Conservation (phyloP, 2,329 filamentous ascomycete genomes). For the Aspergillus puulaauensis region DNA sequence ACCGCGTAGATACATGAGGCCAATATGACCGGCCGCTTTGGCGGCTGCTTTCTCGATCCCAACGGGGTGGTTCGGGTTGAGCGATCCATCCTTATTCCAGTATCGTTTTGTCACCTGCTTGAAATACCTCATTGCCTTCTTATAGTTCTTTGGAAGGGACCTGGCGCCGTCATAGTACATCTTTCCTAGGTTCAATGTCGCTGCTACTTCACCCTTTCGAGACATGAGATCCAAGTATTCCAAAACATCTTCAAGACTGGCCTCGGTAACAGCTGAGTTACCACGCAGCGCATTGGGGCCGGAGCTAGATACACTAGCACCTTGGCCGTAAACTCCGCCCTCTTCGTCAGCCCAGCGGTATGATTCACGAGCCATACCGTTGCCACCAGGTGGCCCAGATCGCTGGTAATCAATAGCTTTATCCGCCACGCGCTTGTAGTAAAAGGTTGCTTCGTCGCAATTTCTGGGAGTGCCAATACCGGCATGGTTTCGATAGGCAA, state of each 20-base stretch:
- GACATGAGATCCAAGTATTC: slow-evolving; percentile 92
- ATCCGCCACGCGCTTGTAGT: slow-evolving; percentile 91
- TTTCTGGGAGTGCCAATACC: slow-evolving; percentile 83
- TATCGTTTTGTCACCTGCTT: slow-evolving; percentile 74
- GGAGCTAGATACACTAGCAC: slow-evolving; percentile 84
- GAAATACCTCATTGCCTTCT: slow-evolving; percentile 77
- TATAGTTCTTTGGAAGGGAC: slow-evolving; percentile 70
- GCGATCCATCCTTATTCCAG: slow-evolving; percentile 77
- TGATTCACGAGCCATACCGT: slow-evolving; percentile 71
- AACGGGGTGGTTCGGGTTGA: slow-evolving; percentile 66
- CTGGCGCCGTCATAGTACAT: slow-evolving; percentile 86
- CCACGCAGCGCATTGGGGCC: slow-evolving; percentile 77
- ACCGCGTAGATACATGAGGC: slow-evolving; percentile 84
- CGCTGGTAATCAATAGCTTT: slow-evolving; percentile 87
- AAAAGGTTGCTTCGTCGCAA: slow-evolving; percentile 80
- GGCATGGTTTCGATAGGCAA: slow-evolving; percentile 79
- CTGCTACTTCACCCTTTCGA: slow-evolving; percentile 83
- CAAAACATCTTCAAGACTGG: slow-evolving; percentile 86
- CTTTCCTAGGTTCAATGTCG: slow-evolving; percentile 80
- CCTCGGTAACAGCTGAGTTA: slow-evolving; percentile 73
- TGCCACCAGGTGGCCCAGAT: slow-evolving; percentile 86
- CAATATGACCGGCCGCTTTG: slow-evolving; percentile 83
- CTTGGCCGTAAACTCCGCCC: slow-evolving; percentile 92
- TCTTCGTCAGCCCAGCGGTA: slow-evolving; percentile 86
- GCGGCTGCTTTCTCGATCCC: slow-evolving; percentile 75